A percentile compares a stretch with the other conserved stretches of the same genome.
phyloP scores from a whole-genome alignment of 192 early-diverging fungal genomes.

The Ramicandelaber brevisporus region DNA sequence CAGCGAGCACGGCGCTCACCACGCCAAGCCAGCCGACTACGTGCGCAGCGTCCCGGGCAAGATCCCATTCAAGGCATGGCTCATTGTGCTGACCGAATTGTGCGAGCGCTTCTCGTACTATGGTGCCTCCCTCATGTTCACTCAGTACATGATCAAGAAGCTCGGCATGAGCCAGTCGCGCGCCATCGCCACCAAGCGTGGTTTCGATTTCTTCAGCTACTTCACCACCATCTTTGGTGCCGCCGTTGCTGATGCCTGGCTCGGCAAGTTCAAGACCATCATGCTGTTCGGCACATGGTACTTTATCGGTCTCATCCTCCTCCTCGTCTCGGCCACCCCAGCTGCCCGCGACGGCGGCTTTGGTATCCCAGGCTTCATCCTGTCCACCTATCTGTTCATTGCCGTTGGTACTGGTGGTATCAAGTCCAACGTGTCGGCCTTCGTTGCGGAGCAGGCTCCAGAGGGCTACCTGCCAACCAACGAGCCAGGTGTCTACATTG shows the following conservation, averaged over 20 bases:
- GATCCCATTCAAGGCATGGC: conserved; percentile 10
- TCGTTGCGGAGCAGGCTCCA: conserved; percentile 6
- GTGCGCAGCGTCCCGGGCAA: conserved; percentile 3
- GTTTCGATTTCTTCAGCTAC: conserved; percentile 35
- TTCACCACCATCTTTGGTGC: conserved; percentile 15
- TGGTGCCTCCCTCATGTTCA: conserved; percentile 26
- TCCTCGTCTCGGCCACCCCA: conserved; percentile 5
- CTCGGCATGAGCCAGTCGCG: conserved; percentile 20
- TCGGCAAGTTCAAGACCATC: conserved; percentile 6
- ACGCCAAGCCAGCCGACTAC: conserved; percentile 9
- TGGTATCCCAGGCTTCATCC: conserved; percentile 2
- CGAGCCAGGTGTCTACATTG: conserved; percentile 7
- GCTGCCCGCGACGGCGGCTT: neutral
- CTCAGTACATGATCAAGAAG: conserved; percentile 24
- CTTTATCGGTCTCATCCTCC: conserved; percentile 2
- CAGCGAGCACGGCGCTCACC: too few relatives aligned
- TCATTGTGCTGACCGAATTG: conserved; percentile 26
- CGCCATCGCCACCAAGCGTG: conserved; percentile 25
- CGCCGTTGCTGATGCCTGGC: conserved; percentile 3
- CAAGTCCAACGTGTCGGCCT: conserved; percentile 5
- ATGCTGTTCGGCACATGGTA: conserved; percentile 2
- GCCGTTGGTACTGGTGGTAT: conserved; percentile 4
- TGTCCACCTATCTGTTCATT: conserved; percentile 1
- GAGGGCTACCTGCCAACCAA: conserved; percentile 4
- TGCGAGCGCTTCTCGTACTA: conserved; percentile 39